Conservation (phyloP, 805 yeast genomes). For the Schizosaccharomyces lindneri region DNA sequence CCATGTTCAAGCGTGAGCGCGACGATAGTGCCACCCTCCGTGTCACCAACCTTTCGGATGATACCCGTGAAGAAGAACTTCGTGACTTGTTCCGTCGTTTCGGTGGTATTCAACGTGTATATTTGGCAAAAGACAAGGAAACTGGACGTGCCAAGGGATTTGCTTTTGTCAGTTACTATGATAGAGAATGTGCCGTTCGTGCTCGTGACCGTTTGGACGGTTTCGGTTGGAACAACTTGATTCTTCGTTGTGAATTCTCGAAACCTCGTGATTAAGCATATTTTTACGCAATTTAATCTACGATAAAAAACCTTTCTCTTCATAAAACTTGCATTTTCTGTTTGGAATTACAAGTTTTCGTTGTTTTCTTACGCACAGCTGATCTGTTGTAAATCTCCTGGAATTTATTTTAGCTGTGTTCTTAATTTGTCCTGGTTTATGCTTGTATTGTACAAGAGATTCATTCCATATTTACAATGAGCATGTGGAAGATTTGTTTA, state of each 20-base stretch:
- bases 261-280: neutral
- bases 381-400: no score
- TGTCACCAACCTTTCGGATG: slow-evolving; percentile 71
- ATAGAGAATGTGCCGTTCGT: slow-evolving; percentile 41
- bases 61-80: slow-evolving; percentile 59
- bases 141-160: slow-evolving; percentile 89
- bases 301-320: no score
- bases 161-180: slow-evolving; percentile 69
- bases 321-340: no score
- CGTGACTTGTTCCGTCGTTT: slow-evolving; percentile 45
- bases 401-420: no score
- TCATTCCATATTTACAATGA: no score
- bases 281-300: neutral
- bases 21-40: slow-evolving; percentile 75
- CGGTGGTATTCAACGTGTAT: slow-evolving; percentile 52
- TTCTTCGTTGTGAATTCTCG: slow-evolving; percentile 30
- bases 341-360: no score
- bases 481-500: no score
- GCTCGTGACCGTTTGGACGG: slow-evolving; percentile 65
- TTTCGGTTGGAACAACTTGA: slow-evolving; percentile 76
- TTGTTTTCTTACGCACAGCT: no score
- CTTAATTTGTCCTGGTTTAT: no score
- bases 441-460: no score
- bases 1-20: slow-evolving; percentile 23
- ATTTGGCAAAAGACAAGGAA: slow-evolving; percentile 69